These are phyloP conservation scores for Rhododendron griersonianum DNA, from an alignment of 148 eudicot genomes.

Conservation along the genomic window DNA sequence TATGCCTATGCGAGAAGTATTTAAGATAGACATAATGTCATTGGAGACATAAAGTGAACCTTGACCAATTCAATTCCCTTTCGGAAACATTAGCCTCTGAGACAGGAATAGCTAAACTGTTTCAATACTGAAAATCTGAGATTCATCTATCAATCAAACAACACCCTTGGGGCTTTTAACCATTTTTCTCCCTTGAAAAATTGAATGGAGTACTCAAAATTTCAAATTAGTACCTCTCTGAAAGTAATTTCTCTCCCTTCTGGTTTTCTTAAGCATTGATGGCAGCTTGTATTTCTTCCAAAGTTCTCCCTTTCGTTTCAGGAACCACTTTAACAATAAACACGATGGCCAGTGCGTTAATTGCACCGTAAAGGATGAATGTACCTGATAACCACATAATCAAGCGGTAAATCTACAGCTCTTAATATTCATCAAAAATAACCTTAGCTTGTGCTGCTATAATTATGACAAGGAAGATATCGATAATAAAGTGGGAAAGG, in stretches of 20 bases:
- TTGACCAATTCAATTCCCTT: not conserved
- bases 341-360: slow-evolving; percentile 54
- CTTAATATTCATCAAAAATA: not conserved
- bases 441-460: not conserved
- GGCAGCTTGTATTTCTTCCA: slow-evolving; percentile 75
- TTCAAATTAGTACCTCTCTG: not conserved
- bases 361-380: slow-evolving; percentile 58
- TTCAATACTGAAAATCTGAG: not conserved
- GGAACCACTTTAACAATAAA: slow-evolving; percentile 70
- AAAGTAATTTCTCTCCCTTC: not conserved
- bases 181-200: not conserved
- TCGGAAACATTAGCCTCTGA: not conserved
- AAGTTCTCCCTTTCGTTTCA: slow-evolving; percentile 81
- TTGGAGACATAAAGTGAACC: not conserved
- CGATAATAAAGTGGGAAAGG: not conserved
- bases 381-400: slow-evolving; percentile 49
- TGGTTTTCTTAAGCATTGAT: slow-evolving; percentile 35
- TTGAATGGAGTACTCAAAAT: not conserved
- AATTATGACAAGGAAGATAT: not conserved
- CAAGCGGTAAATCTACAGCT: not conserved
- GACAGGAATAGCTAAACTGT: not conserved
- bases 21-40: not conserved
- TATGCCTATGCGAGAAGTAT: not conserved
- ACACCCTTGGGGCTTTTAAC: not conserved
- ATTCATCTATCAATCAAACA: not conserved